phyloP scores from a whole-genome alignment of 2,329 filamentous ascomycete genomes.

The Aspergillus sp. region DNA sequence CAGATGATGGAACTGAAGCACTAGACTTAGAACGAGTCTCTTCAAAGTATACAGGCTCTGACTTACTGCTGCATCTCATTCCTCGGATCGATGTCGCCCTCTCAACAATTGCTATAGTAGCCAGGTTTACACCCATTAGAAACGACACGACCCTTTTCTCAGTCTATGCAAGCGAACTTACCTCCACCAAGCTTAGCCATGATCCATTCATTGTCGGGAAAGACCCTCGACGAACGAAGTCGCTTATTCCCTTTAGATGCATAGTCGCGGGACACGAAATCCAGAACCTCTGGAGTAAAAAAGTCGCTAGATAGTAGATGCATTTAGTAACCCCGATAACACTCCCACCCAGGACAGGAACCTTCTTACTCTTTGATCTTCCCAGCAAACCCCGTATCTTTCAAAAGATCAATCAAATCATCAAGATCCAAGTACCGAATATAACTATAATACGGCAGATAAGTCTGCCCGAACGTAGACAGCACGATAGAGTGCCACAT shows the following conservation, averaged over 20 bases:
- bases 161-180: slow-evolving; percentile 20
- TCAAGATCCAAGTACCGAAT: slow-evolving; percentile 64
- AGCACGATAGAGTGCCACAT: slow-evolving; percentile 69
- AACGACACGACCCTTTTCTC: background rate
- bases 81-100: slow-evolving; percentile 57
- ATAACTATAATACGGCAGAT: slow-evolving; percentile 69
- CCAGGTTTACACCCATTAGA: slow-evolving; percentile 3
- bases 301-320: slow-evolving; percentile 42
- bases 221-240: slow-evolving; percentile 18
- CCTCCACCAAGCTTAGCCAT: slow-evolving; percentile 52
- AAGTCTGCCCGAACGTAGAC: slow-evolving; percentile 61
- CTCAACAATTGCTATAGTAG: slow-evolving; percentile 43
- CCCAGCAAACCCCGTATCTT: slow-evolving; percentile 59
- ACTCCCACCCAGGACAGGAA: background rate
- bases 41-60: background rate
- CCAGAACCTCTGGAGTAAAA: slow-evolving; percentile 48
- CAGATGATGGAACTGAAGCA: slow-evolving; percentile 47
- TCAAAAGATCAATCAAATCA: slow-evolving; percentile 60
- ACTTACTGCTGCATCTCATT: slow-evolving; percentile 54
- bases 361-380: slow-evolving; percentile 56
- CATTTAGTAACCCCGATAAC: slow-evolving; percentile 3
- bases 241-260: slow-evolving; percentile 21
- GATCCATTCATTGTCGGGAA: slow-evolving; percentile 36
- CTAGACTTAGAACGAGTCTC: background rate
- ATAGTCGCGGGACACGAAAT: slow-evolving; percentile 19